A percentile compares a stretch with the other conserved stretches of the same genome.
phyloP scores from a whole-genome alignment of 768 basidiomycete genomes.

The Postia placenta region DNA sequence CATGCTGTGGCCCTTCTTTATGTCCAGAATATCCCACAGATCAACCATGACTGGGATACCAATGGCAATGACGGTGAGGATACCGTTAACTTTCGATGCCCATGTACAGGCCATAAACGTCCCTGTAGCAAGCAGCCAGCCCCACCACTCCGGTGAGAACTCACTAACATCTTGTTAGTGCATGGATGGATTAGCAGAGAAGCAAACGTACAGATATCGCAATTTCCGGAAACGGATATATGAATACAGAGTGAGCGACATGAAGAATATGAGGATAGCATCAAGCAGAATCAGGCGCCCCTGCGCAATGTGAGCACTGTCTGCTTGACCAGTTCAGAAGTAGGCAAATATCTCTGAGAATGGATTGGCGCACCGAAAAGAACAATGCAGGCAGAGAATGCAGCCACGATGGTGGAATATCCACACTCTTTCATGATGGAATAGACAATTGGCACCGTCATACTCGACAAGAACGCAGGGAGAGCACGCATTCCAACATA shows the following conservation, averaged over 20 bases:
- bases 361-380: conserved; percentile 69
- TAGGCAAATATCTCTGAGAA: not conserved
- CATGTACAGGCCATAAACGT: conserved; percentile 93
- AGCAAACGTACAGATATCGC: conserved; percentile 67
- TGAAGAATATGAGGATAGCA: conserved; percentile 91
- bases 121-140: conserved; percentile 87
- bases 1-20: conserved; percentile 74
- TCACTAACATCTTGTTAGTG: too few species aligned
- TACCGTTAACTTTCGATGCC: conserved; percentile 96
- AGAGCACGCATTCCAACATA: conserved; percentile 92
- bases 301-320: conserved; percentile 94
- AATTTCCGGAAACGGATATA: conserved; percentile 94
- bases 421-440: conserved; percentile 98
- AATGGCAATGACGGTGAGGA: conserved; percentile 84
- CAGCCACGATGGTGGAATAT: conserved; percentile 85
- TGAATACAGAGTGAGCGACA: conserved; percentile 86
- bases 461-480: conserved; percentile 84
- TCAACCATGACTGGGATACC: conserved; percentile 91
- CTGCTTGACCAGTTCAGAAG: conserved; percentile 32
- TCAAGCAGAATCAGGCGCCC: conserved; percentile 96
- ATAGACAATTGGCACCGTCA: conserved; percentile 89
- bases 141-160: conserved; percentile 90
- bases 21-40: conserved; percentile 90
- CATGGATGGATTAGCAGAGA: conserved; percentile 8
- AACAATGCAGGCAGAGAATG: conserved; percentile 82